Evolutionary conservation across 495 filamentous ascomycete species (phyloP), one percentile per base, ranked within the genome.

Genomic region (Penicillium bovifimosum): DNA sequence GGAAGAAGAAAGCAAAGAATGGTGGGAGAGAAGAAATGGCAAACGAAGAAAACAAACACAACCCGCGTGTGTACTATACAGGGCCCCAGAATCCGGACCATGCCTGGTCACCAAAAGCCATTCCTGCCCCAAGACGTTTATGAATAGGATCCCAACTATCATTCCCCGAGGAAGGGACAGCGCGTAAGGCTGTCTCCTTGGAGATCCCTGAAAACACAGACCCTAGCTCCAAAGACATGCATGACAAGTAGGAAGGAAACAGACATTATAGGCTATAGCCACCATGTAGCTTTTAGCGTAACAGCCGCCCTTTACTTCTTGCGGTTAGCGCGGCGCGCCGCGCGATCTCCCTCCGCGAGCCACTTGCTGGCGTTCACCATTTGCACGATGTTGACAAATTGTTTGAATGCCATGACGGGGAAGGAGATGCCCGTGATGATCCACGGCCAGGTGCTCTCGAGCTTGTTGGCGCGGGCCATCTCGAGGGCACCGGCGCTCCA

Each of bases 401-500:
- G 93, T 79, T 99, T 99, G 52, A 82, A 76, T 17, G 79, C 76
- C 89, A 96, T 96, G 60, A 96, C 76, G 5, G 91, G 93, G 58
- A 83, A 81, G 50, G 86, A 87, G 55, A 93, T 70, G n/a, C 76
- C 79, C 32, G 88, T 88, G 47, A 97, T 77, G 24, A 93, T 78
- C 95, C 95, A 97, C 0, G 95, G 95, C 71, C 80, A 81, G 39
- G 72, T 80, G 66, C 80, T 82, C 67, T 89, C 87, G 76, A 96
- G 91, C 78, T 96, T 96, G 77, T 96, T 96, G 28, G 88, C 89
- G 35, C 89, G 80, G 5, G 91, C 91, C 71, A 92, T 70, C 71
- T 96, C 91, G 58, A 96, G 82, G 14, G 91, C 91, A n/a, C 82
- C 90, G 27, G 91, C 91, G 58, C 86, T 91, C 74, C 89, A 90